A percentile compares a stretch with the other conserved stretches of the same genome.
Evolutionary conservation across 148 eudicot species (phyloP).

Genomic region (Rhododendron ferrugineum): DNA sequence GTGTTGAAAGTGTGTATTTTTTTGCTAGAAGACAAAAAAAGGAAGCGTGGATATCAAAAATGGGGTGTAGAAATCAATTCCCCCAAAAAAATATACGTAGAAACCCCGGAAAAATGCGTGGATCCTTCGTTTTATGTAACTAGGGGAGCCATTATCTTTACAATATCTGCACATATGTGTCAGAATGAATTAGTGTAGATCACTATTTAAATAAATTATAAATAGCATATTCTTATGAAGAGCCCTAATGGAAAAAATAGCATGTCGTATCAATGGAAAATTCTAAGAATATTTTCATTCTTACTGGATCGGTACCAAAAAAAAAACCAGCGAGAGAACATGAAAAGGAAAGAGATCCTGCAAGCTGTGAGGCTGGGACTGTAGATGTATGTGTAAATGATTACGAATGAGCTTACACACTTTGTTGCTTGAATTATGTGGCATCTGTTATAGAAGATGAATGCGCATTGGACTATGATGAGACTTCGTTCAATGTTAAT

Average conservation of each 20-base stretch:
- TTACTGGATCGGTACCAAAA: neutral
- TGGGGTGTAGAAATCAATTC: too few relatives aligned
- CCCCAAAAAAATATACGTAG: too few relatives aligned
- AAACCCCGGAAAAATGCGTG: neutral
- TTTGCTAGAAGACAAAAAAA: too few relatives aligned
- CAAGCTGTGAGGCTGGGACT: neutral
- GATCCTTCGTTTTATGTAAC: neutral
- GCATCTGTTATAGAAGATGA: neutral
- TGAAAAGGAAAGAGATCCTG: neutral
- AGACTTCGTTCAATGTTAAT: neutral
- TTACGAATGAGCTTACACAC: neutral
- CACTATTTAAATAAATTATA: neutral
- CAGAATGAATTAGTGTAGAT: neutral
- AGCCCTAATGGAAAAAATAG: neutral
- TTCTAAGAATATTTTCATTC: neutral
- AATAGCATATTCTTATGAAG: neutral
- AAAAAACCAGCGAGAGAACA: neutral
- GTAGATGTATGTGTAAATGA: neutral
- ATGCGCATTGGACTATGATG: neutral
- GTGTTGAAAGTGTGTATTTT: too few relatives aligned
- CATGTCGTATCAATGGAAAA: neutral
- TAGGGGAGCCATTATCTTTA: neutral
- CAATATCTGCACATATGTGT: neutral
- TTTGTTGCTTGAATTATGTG: neutral
- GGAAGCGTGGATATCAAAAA: too few relatives aligned